Base-by-base conservation (phyloP, 1,284 basidiomycete genomes). In the Tetrapyrgos nigripes region DNA sequence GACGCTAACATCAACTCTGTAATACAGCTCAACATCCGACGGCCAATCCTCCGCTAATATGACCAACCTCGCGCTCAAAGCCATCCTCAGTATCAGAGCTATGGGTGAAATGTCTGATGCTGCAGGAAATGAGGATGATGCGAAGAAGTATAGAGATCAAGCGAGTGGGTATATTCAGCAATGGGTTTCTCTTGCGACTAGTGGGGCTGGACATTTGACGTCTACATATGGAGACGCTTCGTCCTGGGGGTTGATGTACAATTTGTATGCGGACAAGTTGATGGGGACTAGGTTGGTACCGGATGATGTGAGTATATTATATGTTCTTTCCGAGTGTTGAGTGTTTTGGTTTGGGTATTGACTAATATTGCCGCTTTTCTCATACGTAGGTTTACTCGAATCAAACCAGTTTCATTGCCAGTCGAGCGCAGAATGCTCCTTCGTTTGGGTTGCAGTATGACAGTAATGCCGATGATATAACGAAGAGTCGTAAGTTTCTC, bases 261-360 rank as follows among this genome's bases (percentile, higher is more conserved):
- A 84, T 58, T 58, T 84, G 19, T 81, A 76, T 57, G 73, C 77
- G 14, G 82, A 84, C 59, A 71, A 71, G 55, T 64, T 82, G 44
- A 54, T 77, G 14, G 59, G 63, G 1, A 33, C 31, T 33, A 14
- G 70, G 23, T 31, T 76, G 19, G 31, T 33, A 8, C 8, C 8
- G 8, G 57, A 79, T 23, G 64, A 68, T 9, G 45, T 66, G 3
- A 55, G 61, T 6, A 73, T 75, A 54, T 8, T 33, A n/a, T n/a
- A n/a, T n/a, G n/a, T n/a, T n/a, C n/a, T n/a, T n/a, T n/a, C n/a
- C n/a, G n/a, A n/a, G n/a, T n/a, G n/a, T n/a, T n/a, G n/a, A n/a
- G n/a, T n/a, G n/a, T n/a, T n/a, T n/a, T n/a, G n/a, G n/a, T n/a
- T 31, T n/a, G 28, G 24, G n/a, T n/a, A n/a, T 37, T 11, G 35